phyloP scores from a whole-genome alignment of 495 filamentous ascomycete genomes.

The Podospora fimiseda region DNA sequence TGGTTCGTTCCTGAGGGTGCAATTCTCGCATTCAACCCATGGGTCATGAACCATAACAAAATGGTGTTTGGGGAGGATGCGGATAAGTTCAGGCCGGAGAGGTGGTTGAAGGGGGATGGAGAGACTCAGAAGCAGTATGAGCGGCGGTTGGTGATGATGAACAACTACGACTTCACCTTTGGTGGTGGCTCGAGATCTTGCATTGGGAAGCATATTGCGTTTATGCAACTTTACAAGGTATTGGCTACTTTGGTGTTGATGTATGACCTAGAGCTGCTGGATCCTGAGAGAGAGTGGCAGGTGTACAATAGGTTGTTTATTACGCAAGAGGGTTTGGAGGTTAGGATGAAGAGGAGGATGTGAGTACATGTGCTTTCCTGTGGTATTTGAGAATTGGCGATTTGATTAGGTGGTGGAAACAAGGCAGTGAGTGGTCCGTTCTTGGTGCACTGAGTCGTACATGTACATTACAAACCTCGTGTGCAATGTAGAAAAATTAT shows the following conservation, averaged over 20 bases:
- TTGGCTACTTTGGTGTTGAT: conserved; percentile 29
- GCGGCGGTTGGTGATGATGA: conserved; percentile 24
- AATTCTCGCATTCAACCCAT: conserved; percentile 38
- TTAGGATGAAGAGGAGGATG: conserved; percentile 8
- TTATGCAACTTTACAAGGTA: conserved; percentile 41
- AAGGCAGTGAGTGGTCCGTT: too few relatives aligned
- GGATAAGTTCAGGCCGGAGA: conserved; percentile 45
- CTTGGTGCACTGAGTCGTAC: too few relatives aligned
- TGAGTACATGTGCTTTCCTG: too few relatives aligned
- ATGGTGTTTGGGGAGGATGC: conserved; percentile 43
- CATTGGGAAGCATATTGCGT: conserved; percentile 36
- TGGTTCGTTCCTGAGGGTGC: conserved; percentile 28
- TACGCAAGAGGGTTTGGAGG: conserved; percentile 22
- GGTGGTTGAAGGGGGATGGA: conserved; percentile 38
- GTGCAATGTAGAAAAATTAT: too few relatives aligned
- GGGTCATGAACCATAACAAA: conserved; percentile 31
- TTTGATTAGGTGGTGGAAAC: too few relatives aligned
- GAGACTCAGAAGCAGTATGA: conserved; percentile 22
- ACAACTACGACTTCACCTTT: conserved; percentile 32
- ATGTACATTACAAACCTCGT: too few relatives aligned
- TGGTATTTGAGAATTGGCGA: too few relatives aligned
- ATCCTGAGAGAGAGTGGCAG: conserved; percentile 31
- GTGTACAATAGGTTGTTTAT: conserved; percentile 35
- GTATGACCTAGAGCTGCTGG: conserved; percentile 30
- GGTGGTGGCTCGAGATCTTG: conserved; percentile 35